Evolutionary conservation across 768 basidiomycete genomes (phyloP), one percentile per base, ranked within the genome.

Genomic region (Boletus rubropictus): DNA sequence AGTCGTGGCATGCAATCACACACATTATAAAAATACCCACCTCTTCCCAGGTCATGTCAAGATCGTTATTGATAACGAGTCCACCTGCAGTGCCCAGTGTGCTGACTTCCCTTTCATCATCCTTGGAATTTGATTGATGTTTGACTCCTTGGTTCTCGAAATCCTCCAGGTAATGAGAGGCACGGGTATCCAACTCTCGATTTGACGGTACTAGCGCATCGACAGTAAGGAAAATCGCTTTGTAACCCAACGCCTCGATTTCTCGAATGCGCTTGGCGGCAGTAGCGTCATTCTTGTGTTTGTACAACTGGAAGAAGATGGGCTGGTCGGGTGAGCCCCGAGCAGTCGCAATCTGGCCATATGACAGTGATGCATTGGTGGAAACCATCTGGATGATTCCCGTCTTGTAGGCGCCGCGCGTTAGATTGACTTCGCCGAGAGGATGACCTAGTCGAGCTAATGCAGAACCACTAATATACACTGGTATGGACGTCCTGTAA

Each of bases 141-240:
- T 52, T 48, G 10, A 48, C 48, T 39, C 72, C 73, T 41, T 54
- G 48, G 32, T 60, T 67, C 59, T 84, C 81, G 44, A 77, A 67
- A 34, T 77, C 84, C 56, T 81, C 82, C 18, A 75, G 48, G 43
- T 69, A 71, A 59, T 72, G 84, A 10, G 80, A 77, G 48, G 75
- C 78, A 45, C 79, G 76, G 34, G 80, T 79, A 57, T 91, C 89
- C 46, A 75, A 69, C 64, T 91, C 89, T 38, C 91, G 76, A 55
- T 91, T 92, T 8, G 88, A 85, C 2, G 84, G 73, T 33, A 86
- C 80, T n/a, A 89, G 73, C 0, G 89, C 87, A 66, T 97, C 93
- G 3, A 95, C 92, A 2, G 93, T 96, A 45, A 97, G 72, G 63
- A 90, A 90, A 49, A 97, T 87, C 1, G 88, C 91, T 39, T 84